Base-by-base conservation (phyloP, 2,329 filamentous ascomycete species). In the Septoria petroselini region DNA sequence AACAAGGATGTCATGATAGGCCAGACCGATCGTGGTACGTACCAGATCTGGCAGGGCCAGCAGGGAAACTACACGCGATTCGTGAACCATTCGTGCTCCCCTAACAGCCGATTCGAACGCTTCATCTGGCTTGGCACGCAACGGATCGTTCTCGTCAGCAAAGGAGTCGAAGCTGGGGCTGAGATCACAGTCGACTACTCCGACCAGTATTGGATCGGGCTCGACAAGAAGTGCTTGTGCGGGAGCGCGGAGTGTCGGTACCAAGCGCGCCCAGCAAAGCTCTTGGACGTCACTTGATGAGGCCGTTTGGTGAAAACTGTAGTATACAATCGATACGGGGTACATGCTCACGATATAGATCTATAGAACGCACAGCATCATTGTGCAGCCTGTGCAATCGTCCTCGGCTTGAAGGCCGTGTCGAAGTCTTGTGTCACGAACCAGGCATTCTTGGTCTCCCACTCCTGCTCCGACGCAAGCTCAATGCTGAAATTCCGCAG, bases 401-500 rank as follows among this genome's bases (percentile, higher is more conserved):
- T 50, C 35, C 66, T 62, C 31, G 65, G 64, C 58, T 62, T 69
- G 52, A 76, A 76, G 46, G 60, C 62, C 0, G 71, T 71, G 42
- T 70, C 69, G 52, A 76, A 76, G 33, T 72, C 68, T 55, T 74
- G 72, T 30, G 66, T 66, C 3, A 79, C 74, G 58, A 79, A 79
- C 76, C 77, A 81, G 12, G 76, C 75, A 68, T 78, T 77, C 44
- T 72, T 68, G 47, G 72, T 74, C 64, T 66, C 71, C 73, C 73
- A 76, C 50, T 74, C 70, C 2, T 55, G 57, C 14, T 60, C 62
- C 0, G 68, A 66, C 48, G 72, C 73, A 23, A 76, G 63, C 52
- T 71, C 65, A 42, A 72, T 78, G 68, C 86, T 81, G 57, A 87
- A 88, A 52, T 80, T 73, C 63, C 83, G 71, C 67, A 88, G 65